These are phyloP conservation scores for Schwanniomyces occidentalis DNA, from an alignment of 805 yeast genomes.

Conservation along the genomic window DNA sequence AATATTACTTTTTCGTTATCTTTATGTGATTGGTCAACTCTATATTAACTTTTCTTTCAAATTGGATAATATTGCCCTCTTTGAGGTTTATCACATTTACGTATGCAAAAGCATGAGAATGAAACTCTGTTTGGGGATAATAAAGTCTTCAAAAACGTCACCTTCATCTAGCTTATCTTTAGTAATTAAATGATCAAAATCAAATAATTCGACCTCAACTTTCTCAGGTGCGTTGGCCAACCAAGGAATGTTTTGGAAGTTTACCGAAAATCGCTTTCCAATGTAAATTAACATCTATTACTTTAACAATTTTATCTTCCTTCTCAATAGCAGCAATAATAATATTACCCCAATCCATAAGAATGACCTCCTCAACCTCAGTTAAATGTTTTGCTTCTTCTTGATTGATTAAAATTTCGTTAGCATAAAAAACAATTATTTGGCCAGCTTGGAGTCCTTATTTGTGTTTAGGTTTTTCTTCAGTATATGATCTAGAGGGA, in stretches of 20 bases:
- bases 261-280: constrained; percentile 90
- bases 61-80: constrained; percentile 82
- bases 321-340: constrained; percentile 66
- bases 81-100: constrained; percentile 66
- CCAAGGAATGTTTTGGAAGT: constrained; percentile 91
- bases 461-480: constrained; percentile 84
- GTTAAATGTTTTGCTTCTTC: constrained; percentile 64
- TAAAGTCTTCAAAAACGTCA: constrained; percentile 82
- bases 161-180: constrained; percentile 89
- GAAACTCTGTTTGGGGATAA: constrained; percentile 78
- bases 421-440: constrained; percentile 67
- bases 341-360: constrained; percentile 96
- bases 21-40: constrained; percentile 56
- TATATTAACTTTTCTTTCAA: constrained; percentile 89
- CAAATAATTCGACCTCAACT: constrained; percentile 69
- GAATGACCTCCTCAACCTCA: constrained; percentile 81
- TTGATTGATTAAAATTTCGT: constrained; percentile 69
- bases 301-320: constrained; percentile 52
- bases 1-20: constrained; percentile 46
- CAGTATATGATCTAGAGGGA: constrained; percentile 63
- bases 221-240: constrained; percentile 71
- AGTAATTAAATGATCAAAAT: constrained; percentile 85
- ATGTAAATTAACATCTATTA: constrained; percentile 69
- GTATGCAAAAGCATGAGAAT: constrained; percentile 70
- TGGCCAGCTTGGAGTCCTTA: constrained; percentile 83